Percentiles rank a stretch among this genome's conserved stretches.
These are phyloP conservation scores for Plectosphaerella plurivora DNA, from an alignment of 2,329 filamentous ascomycete genomes.

Conservation along the genomic window DNA sequence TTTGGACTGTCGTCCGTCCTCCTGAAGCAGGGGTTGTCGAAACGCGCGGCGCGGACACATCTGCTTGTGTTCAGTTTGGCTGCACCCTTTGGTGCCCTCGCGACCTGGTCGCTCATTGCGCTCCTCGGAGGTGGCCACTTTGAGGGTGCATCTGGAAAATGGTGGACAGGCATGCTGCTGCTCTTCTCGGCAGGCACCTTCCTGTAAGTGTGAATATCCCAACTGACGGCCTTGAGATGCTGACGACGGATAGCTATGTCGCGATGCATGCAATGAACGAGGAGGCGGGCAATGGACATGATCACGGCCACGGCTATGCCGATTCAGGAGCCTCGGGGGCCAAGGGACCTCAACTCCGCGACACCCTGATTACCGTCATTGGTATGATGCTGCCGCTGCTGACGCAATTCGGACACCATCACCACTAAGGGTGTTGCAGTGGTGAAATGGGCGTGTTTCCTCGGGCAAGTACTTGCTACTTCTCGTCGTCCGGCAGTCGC, in stretches of 20 bases:
- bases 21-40: conserved; percentile 85
- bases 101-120: conserved; percentile 76
- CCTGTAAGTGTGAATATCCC: conserved; percentile 54
- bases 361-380: conserved; percentile 65
- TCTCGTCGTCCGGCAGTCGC: too few relatives aligned
- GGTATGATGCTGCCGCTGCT: conserved; percentile 77
- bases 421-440: conserved; percentile 29
- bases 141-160: conserved; percentile 62
- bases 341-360: conserved; percentile 57
- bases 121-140: conserved; percentile 60
- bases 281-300: conserved; percentile 46
- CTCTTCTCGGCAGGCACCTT: conserved; percentile 97
- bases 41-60: conserved; percentile 78
- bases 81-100: conserved; percentile 78
- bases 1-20: conserved; percentile 91
- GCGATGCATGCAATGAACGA: conserved; percentile 99
- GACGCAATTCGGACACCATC: conserved; percentile 74
- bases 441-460: too few relatives aligned
- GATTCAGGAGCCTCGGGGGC: conserved; percentile 35
- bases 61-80: conserved; percentile 88
- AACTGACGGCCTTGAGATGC: background rate
- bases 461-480: too few relatives aligned
- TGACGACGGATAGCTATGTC: conserved; percentile 63
- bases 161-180: conserved; percentile 88
- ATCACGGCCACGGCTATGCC: conserved; percentile 54